Percentiles rank a stretch among this genome's conserved stretches.
These are phyloP conservation scores for Endocalyx cinctus DNA, from an alignment of 2,329 filamentous ascomycete genomes.

Conservation along the genomic window DNA sequence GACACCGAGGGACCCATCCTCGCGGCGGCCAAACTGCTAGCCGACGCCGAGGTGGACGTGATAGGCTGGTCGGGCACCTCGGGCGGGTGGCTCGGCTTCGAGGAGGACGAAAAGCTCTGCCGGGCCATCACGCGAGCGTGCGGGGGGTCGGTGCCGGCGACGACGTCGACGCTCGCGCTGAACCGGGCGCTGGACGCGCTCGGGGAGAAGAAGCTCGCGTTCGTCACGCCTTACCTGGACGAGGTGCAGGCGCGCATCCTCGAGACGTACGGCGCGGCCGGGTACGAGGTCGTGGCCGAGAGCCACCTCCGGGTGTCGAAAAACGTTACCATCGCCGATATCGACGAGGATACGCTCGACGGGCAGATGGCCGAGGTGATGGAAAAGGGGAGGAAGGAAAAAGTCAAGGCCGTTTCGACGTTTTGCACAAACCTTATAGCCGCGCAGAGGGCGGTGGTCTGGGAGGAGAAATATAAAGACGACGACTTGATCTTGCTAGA, in stretches of 20 bases:
- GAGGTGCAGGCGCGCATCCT: conserved; percentile 35
- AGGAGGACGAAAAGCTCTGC: conserved; percentile 34
- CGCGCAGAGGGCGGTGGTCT: conserved; percentile 31
- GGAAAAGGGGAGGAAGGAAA: conserved; percentile 11
- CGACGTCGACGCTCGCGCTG: conserved; percentile 36
- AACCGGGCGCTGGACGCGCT: conserved; percentile 28
- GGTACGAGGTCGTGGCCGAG: conserved; percentile 28
- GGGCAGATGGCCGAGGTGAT: conserved; percentile 21
- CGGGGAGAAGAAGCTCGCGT: conserved; percentile 23
- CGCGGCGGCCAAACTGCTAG: conserved; percentile 28
- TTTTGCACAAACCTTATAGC: conserved; percentile 41
- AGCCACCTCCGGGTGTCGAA: conserved; percentile 29
- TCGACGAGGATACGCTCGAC: conserved; percentile 22
- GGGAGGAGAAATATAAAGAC: conserved; percentile 31
- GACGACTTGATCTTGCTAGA: conserved; percentile 33
- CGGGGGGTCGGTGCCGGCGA: conserved; percentile 28
- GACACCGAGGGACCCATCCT: conserved; percentile 21
- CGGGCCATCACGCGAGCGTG: conserved; percentile 30
- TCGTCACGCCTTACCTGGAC: conserved; percentile 38
- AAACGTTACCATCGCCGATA: conserved; percentile 33
- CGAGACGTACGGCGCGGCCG: conserved; percentile 27
- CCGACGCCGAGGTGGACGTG: conserved; percentile 32
- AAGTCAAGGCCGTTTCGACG: conserved; percentile 29
- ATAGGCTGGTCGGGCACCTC: conserved; percentile 36
- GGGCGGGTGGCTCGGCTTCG: conserved; percentile 35